phyloP scores from a whole-genome alignment of 2,329 filamentous ascomycete species.

The Fusarium sp. region DNA sequence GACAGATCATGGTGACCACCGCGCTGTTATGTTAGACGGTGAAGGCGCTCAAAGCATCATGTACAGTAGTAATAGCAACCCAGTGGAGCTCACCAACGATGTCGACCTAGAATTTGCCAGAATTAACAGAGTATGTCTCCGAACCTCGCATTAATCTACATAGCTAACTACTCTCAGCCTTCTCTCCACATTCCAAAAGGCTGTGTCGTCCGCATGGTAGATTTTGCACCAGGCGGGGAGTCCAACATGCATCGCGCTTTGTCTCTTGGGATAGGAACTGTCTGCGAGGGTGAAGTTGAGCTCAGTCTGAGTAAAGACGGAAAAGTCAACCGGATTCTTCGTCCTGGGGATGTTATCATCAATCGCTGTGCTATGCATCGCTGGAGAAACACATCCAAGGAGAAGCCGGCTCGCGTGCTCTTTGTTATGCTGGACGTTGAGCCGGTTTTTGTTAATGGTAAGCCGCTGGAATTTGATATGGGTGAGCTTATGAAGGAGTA shows the following conservation, averaged over 20 bases:
- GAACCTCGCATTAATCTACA: fast-evolving
- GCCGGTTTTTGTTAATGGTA: neutral
- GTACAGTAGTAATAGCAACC: neutral
- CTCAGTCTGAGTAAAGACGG: neutral
- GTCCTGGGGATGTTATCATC: neutral
- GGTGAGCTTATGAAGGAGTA: neutral
- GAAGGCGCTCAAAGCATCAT: neutral
- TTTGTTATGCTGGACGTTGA: neutral
- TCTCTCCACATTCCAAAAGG: neutral
- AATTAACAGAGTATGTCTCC: neutral
- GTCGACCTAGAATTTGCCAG: neutral
- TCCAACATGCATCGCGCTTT: neutral
- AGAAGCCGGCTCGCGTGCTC: neutral
- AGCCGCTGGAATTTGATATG: neutral
- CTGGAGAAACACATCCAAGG: neutral
- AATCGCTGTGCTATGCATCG: neutral
- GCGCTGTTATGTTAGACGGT: neutral
- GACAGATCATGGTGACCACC: neutral
- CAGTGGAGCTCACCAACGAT: neutral
- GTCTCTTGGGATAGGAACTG: neutral
- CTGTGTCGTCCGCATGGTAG: neutral
- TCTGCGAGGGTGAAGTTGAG: neutral
- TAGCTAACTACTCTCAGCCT: neutral
- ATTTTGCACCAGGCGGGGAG: neutral
- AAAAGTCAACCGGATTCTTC: neutral